Evolutionary conservation across 805 yeast species (phyloP).

Genomic region (Teunomyces tritomae): DNA sequence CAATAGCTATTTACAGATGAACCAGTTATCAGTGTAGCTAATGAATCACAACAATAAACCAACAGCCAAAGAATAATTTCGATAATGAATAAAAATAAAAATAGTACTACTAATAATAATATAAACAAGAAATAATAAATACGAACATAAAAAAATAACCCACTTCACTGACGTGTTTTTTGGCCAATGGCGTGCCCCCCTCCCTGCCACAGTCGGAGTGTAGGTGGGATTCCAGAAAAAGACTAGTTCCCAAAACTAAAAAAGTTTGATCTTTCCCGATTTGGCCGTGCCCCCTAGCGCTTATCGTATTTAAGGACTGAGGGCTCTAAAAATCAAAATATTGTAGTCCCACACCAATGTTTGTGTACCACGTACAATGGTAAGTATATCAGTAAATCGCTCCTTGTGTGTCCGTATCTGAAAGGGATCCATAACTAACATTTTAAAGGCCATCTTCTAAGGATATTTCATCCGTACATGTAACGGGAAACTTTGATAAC

Average conservation of each 20-base stretch:
- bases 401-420: background rate
- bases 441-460: background rate
- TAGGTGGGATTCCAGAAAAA: no score
- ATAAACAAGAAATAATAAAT: no score
- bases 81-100: no score
- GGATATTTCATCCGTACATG: slow-evolving; percentile 20
- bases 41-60: no score
- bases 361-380: slow-evolving; percentile 4
- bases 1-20: no score
- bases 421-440: no score
- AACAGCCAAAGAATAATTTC: no score
- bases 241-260: background rate
- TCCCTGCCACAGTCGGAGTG: background rate
- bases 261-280: background rate
- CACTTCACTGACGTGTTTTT: background rate
- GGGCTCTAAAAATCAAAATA: background rate
- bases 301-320: slow-evolving; percentile 3
- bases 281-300: slow-evolving; percentile 1
- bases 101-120: no score
- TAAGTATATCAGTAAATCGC: background rate
- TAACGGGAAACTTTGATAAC: slow-evolving; percentile 42
- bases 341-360: background rate
- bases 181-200: background rate
- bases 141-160: background rate
- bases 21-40: no score